Base-by-base conservation (phyloP, 2,329 filamentous ascomycete species). In the Trematosphaeria pertusa region DNA sequence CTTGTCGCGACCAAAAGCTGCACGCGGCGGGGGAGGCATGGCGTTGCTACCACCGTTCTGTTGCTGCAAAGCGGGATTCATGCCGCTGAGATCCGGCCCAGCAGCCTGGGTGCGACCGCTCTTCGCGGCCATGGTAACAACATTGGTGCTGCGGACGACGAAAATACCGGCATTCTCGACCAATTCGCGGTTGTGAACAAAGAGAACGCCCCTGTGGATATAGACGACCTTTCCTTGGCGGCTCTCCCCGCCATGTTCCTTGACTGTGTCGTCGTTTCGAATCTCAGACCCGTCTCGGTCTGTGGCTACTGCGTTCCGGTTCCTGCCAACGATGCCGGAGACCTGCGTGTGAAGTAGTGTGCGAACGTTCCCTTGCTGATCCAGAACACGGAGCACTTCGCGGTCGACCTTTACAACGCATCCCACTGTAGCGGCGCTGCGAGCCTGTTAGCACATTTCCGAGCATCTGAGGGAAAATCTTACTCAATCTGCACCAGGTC, bases 201-300 rank as follows among this genome's bases (percentile, higher is more conserved):
- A 99, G 14, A 97, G 83, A 67, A 86, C 96, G n/a, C 90, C 91
- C 39, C 94, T 87, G 71, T 97, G 87, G 46, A 99, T 92, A 71
- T 97, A 93, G 46, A 96, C 83, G 57, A 99, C 96, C 59, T 89
- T 89, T 59, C 94, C 94, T 61, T 87, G 86, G 44, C 91, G 87
- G 58, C 87, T 84, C 74, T 96, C 91, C 24, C 93, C 94, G 15
- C 87, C 87, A 50, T 87, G 84, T 72, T 99, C 94, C 62, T 93
- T 93, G 48, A 99, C 90, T 1, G 91, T 92, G 69, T 99, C 94
- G 46, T 96, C 93, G 12, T 87, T 79, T 48, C 91, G 85, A 56
- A 99, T 96, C 70, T 99, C 94, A 12, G 92, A 91, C 10, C 94
- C 93, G 62, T 93, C 91, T 47, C 91, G 86, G 68, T 99, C 94